Base-by-base conservation (phyloP, 805 yeast genomes). In the Monosporozyma aquatica region DNA sequence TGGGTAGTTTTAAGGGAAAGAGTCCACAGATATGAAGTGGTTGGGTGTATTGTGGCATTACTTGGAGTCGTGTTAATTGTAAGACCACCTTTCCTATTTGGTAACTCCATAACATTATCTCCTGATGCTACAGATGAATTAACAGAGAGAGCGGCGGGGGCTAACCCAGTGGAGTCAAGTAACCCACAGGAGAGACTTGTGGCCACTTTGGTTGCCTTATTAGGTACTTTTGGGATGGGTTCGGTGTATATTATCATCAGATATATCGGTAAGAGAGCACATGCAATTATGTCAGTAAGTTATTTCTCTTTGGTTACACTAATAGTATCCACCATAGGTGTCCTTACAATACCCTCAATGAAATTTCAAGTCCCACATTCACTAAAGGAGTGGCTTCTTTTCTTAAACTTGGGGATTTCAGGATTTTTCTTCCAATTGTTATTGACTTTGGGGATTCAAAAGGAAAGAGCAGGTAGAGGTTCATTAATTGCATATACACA, bases 361-460 rank as follows among this genome's bases (percentile, higher is more conserved):
- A 54, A 71, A 2, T 78, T 84, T 57, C 75, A 70, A 44, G 50
- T 74, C 1, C 95, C 95, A 1, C 72, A 69, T 14, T 72, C 74
- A n/a, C 23, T 50, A 1, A 66, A 66, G 52, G 90, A 85, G 59
- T 84, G 95, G 92, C 48, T 65, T 2, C 62, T 83, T 17, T 71
- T 87, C 48, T 43, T 64, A 1, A 56, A 71, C 18, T 70, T 86
- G 45, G 95, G 95, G 2, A 47, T 81, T 2, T 71, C 83, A 41
- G 97, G 97, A 0, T 89, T 87, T 61, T 63, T 78, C 46, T 82
- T 82, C 80, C 96, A 89, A 59, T 80, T 78, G 53, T 65, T 80
- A 28, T 62, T 84, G 38, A 84, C 96, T 0, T 77, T 85, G 7
- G 96, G 95, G 1, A 73, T 87, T 40, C 95, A 86, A 58, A 68